Base-by-base conservation (phyloP, 179 eudicot species). In the Camellia oleifera region DNA sequence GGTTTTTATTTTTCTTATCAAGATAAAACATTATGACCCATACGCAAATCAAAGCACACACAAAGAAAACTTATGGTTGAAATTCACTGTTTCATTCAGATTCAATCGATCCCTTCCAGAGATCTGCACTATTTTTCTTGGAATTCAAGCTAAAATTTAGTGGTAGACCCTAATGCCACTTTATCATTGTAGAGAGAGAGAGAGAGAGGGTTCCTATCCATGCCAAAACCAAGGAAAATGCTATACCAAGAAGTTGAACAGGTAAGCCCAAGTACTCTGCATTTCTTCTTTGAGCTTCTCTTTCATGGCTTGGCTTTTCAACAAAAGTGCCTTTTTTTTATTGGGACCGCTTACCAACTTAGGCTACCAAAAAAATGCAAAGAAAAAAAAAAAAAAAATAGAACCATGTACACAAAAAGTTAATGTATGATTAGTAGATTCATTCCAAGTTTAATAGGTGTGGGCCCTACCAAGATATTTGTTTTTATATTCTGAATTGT, bases 91-190 rank as follows among this genome's bases (percentile, higher is more conserved):
- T 75, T 44, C 69, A 61, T 60, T 75, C 53, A 15, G 50, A 26
- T 23, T 18, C 26, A 4, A 32, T 32, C 40, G 40, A 32, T 32
- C 40, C 40, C 40, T 32, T 32, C 40, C 40, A 32, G 2, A 32
- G 3, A 23, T 32, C 45, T 10, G 66, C 66, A 40, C 57, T 57
- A 57, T 58, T 75, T 65, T 57, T 32, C 66, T 75, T 75, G 40
- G 78, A 58, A 75, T 7, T 75, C 67, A 75, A 75, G 78, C 64
- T 15, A 74, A 53, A 3, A 56, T 68, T 68, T 13, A 44, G 50
- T 68, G 52, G 53, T 68, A 68, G 52, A 42, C 72, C 50, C n/a
- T 23, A 66, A 45, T 66, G 1, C 60, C 62, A 52, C 44, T 23
- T 52, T 10, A 53, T 53, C 14, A 23, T 72, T 72, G 17, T 4